phyloP scores from a whole-genome alignment of 169 alveolate genomes.

The Plasmodium chabaudi region DNA sequence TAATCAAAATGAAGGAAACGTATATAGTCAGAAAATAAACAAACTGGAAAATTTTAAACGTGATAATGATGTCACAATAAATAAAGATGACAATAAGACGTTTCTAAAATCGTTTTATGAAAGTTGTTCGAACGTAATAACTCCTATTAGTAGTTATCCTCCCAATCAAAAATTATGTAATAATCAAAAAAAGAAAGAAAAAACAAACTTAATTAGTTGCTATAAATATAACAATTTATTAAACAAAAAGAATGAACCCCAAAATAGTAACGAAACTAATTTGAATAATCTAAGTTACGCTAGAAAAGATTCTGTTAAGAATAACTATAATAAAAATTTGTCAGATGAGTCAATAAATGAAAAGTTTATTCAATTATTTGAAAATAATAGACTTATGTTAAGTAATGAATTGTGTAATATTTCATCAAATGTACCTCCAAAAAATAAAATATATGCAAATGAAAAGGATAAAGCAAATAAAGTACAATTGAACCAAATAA shows the following conservation, averaged over 20 bases:
- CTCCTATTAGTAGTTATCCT: background rate
- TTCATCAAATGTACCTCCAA: too few species aligned
- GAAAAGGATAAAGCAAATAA: background rate
- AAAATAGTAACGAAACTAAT: background rate
- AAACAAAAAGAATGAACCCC: conserved; percentile 1
- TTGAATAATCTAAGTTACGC: background rate
- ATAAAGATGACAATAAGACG: conserved; percentile 1
- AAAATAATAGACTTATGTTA: background rate
- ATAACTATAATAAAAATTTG: background rate
- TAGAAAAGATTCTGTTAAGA: conserved; percentile 8
- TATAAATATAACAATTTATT: conserved; percentile 59
- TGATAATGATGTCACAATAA: background rate
- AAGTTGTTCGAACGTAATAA: background rate
- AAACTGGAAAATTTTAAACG: conserved; percentile 17
- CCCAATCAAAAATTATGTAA: conserved; percentile 17
- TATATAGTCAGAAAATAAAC: background rate
- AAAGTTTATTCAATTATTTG: background rate
- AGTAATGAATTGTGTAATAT: background rate
- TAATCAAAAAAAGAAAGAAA: conserved; percentile 34
- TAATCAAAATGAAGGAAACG: conserved; percentile 16
- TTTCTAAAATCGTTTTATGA: background rate
- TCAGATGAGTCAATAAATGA: conserved; percentile 9
- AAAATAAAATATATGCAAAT: background rate
- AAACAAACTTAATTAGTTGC: conserved; percentile 53
- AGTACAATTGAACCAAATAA: background rate